phyloP scores from a whole-genome alignment of 352 stramenopile genomes.

The Aphanomyces cochlioides region DNA sequence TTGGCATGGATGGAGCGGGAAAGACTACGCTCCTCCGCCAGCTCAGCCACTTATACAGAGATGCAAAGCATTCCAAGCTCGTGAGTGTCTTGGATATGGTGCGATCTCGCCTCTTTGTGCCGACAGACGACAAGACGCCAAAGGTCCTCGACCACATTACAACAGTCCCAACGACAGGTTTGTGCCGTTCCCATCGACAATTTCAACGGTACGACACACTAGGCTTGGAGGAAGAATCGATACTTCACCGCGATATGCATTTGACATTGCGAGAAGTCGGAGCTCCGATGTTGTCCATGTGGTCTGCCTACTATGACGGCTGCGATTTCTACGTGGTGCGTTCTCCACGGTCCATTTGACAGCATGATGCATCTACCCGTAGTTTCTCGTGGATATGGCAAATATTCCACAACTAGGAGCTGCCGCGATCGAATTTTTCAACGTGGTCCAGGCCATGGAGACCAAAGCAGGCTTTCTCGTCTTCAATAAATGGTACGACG shows the following conservation, averaged over 20 bases:
- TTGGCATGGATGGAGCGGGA: constrained; percentile 60
- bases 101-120: constrained; percentile 34
- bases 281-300: constrained; percentile 65
- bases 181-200: neutral
- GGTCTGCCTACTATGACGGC: constrained; percentile 57
- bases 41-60: constrained; percentile 31
- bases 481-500: constrained; percentile 53
- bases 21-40: constrained; percentile 72
- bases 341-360: neutral
- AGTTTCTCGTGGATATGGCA: constrained; percentile 59
- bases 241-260: constrained; percentile 41
- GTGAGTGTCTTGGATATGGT: constrained; percentile 37
- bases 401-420: constrained; percentile 48
- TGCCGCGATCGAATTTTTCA: constrained; percentile 60
- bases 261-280: constrained; percentile 61
- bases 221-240: constrained; percentile 35
- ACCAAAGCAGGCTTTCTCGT: constrained; percentile 59
- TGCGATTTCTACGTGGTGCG: constrained; percentile 59
- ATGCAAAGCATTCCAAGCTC: constrained; percentile 17
- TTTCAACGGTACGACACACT: neutral
- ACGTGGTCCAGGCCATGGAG: constrained; percentile 54
- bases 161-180: constrained; percentile 18
- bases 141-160: constrained; percentile 5
- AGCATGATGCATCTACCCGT: neutral
- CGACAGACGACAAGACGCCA: constrained; percentile 32